Conservation (phyloP, 176 grass and related monocot species). For the Eragrostis nindensis region DNA sequence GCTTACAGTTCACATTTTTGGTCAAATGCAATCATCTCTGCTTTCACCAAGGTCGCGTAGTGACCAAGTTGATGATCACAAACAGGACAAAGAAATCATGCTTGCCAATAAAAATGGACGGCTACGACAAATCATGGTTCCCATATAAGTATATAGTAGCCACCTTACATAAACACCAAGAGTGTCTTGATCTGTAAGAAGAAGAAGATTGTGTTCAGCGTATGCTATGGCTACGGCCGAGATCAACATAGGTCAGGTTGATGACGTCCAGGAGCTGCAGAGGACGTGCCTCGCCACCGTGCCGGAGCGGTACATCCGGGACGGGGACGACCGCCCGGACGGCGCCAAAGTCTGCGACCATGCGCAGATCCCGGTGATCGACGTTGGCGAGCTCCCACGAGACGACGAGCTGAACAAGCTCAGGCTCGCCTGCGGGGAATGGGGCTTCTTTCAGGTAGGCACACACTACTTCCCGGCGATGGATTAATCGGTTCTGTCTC, state of each 20-base stretch:
- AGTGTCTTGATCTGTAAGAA: not conserved
- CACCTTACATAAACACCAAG: not conserved
- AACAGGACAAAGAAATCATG: slow-evolving; percentile 15
- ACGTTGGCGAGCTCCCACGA: slow-evolving; percentile 52
- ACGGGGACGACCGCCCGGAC: slow-evolving; percentile 54
- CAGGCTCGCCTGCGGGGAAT: slow-evolving; percentile 67
- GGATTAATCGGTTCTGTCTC: not conserved
- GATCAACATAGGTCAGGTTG: slow-evolving; percentile 52
- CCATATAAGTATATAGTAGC: slow-evolving; percentile 12
- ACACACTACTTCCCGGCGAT: no score
- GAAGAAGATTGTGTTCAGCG: not conserved
- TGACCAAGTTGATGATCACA: slow-evolving; percentile 28
- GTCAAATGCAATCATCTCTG: not conserved
- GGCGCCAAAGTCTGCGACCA: slow-evolving; percentile 17
- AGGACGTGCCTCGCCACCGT: slow-evolving; percentile 36
- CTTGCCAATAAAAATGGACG: slow-evolving; percentile 25
- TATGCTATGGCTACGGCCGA: slow-evolving; percentile 33
- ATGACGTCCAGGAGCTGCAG: slow-evolving; percentile 82
- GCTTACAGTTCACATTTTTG: not conserved
- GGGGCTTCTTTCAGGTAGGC: slow-evolving; percentile 85
- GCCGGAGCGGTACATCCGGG: slow-evolving; percentile 69
- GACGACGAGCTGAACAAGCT: slow-evolving; percentile 54
- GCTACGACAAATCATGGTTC: not conserved
- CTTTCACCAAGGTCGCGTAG: slow-evolving; percentile 11
- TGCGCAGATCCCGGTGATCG: slow-evolving; percentile 62